Evolutionary conservation across 768 basidiomycete genomes (phyloP), one percentile per base, ranked within the genome.

Genomic region (Paxillus rubicundulus): DNA sequence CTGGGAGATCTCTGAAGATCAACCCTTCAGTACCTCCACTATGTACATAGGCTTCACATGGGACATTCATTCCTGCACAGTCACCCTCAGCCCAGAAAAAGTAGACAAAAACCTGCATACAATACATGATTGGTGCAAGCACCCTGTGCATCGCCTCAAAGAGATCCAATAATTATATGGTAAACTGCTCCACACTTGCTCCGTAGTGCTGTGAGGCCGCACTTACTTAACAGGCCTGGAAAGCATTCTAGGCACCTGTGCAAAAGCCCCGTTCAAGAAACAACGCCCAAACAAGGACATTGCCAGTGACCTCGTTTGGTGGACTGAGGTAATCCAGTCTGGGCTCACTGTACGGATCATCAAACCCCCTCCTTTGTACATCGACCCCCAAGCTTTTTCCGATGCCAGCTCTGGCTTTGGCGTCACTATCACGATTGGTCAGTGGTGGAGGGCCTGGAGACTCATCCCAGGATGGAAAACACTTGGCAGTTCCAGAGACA

Each of bases 191-290:
- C 77, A 78, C 41, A 53, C 68, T 0, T 64, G 59, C 34, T 49
- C 63, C 2, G 63, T 76, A 5, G 40, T 73, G 14, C 68, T 70
- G 9, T 39, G 4, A 17, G 68, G 66, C 17, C 65, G 72, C 4
- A 69, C 77, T 16, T 74, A 72, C 56, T 69, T 79, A 56, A 74
- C 71, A 53, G 45, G 44, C 30, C 54, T 77, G 47, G 74, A 77
- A 53, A 24, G 61, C 54, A 68, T 77, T 59, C 47, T 77, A 5
- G 62, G 55, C 4, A 43, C 60, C 5, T 70, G 59, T 50, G 14
- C 46, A 44, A 17, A 68, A 27, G 33, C 53, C 62, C 74, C 73
- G 43, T 70, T 70, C 63, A 41, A 55, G 39, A 72, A 61, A n/a
- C 64, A 52, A n/a, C 47, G 47, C 10, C 42, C 67, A 5, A 61